phyloP scores from a whole-genome alignment of 2,329 filamentous ascomycete species.

The Fusarium staphyleae region DNA sequence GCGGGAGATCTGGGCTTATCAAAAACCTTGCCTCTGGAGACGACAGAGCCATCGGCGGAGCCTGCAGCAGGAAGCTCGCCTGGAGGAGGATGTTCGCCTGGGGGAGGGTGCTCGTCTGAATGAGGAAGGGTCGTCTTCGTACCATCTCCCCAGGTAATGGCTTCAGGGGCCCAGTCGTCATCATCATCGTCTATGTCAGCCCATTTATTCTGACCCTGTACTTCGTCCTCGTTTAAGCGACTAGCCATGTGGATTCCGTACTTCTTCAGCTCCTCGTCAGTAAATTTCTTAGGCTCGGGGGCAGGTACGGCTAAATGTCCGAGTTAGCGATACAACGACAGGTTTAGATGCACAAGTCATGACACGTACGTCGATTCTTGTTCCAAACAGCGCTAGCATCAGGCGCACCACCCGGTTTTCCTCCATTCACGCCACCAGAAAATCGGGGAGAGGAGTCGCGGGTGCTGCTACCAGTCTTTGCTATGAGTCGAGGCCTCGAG shows the following conservation, averaged over 20 bases:
- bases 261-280: slow-evolving; percentile 86
- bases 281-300: slow-evolving; percentile 80
- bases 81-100: slow-evolving; percentile 55
- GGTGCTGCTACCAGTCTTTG: slow-evolving; percentile 71
- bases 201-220: slow-evolving; percentile 81
- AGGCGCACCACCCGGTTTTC: slow-evolving; percentile 66
- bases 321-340: slow-evolving; percentile 27
- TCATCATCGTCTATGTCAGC: slow-evolving; percentile 90
- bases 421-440: slow-evolving; percentile 58
- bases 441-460: slow-evolving; percentile 59
- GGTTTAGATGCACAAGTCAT: slow-evolving; percentile 5
- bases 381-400: slow-evolving; percentile 85
- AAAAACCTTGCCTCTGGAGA: slow-evolving; percentile 31
- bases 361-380: slow-evolving; percentile 78
- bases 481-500: slow-evolving; percentile 75
- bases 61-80: slow-evolving; percentile 55
- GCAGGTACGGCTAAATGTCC: slow-evolving; percentile 61
- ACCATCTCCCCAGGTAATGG: slow-evolving; percentile 87
- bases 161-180: slow-evolving; percentile 85
- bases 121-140: slow-evolving; percentile 80
- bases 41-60: slow-evolving; percentile 39
- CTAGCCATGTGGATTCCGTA: slow-evolving; percentile 87
- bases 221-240: slow-evolving; percentile 77
- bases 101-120: slow-evolving; percentile 58
- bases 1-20: slow-evolving; percentile 58